phyloP scores from a whole-genome alignment of 768 basidiomycete species.

The Trametes maxima region DNA sequence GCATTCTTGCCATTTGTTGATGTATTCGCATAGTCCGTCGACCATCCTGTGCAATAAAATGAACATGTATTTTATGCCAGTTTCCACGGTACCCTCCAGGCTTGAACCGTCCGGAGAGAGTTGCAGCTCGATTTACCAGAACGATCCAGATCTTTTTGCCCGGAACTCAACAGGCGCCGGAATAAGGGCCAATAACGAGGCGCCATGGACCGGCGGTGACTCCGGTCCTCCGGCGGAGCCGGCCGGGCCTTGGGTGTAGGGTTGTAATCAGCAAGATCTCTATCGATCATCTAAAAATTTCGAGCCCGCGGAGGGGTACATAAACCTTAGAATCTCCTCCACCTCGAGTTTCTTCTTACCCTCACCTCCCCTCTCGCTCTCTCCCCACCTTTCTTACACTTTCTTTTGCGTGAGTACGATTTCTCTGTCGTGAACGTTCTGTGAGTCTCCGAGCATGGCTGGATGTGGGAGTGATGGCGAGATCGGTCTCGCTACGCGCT shows the following conservation, averaged over 20 bases:
- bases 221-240: slow-evolving; percentile 23
- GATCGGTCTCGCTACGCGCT: slow-evolving; percentile 15
- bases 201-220: slow-evolving; percentile 18
- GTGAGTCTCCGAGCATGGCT: not conserved
- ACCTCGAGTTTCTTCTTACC: slow-evolving; percentile 38
- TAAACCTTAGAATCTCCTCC: slow-evolving; percentile 35
- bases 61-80: slow-evolving; percentile 10
- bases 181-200: not conserved
- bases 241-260: slow-evolving; percentile 27
- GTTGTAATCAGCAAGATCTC: slow-evolving; percentile 28
- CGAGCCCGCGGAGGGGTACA: slow-evolving; percentile 33
- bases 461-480: not conserved
- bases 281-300: slow-evolving; percentile 37
- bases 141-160: slow-evolving; percentile 11
- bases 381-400: slow-evolving; percentile 41
- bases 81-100: not conserved
- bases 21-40: slow-evolving; percentile 14
- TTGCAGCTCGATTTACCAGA: not conserved
- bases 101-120: not conserved
- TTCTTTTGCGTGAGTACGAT: slow-evolving; percentile 45
- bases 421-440: slow-evolving; percentile 1
- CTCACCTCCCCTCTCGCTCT: slow-evolving; percentile 49
- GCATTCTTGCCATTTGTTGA: slow-evolving; percentile 12
- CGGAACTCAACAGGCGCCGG: slow-evolving; percentile 3
- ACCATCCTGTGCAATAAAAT: slow-evolving; percentile 19